These are phyloP conservation scores for Colletotrichum spaethianum DNA, from an alignment of 2,329 filamentous ascomycete species.

Conservation along the genomic window DNA sequence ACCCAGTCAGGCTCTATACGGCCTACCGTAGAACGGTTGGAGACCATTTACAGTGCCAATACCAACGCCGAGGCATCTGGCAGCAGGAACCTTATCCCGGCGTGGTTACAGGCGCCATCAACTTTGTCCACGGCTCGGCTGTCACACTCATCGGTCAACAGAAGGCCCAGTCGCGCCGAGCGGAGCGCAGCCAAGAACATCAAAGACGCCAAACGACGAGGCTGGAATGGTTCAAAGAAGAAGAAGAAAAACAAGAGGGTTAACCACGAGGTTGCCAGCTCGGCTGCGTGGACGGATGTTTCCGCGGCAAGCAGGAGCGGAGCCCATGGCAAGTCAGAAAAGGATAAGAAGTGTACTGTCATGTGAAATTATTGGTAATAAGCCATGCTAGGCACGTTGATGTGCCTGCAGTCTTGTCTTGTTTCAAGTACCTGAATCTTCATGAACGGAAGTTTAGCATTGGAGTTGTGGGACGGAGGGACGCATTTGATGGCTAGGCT, in stretches of 20 bases:
- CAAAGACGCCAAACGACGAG: slow-evolving; percentile 70
- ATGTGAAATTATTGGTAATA: slow-evolving; percentile 58
- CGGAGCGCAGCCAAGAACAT: slow-evolving; percentile 75
- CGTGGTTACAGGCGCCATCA: slow-evolving; percentile 53
- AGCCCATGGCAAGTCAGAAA: slow-evolving; percentile 52
- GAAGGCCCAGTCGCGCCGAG: slow-evolving; percentile 69
- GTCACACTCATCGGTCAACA: slow-evolving; percentile 58
- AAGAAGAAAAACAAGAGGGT: slow-evolving; percentile 55
- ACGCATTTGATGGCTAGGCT: neutral
- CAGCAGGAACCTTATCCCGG: slow-evolving; percentile 45
- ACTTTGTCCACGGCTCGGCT: slow-evolving; percentile 52
- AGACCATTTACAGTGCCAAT: slow-evolving; percentile 65
- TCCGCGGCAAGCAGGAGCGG: slow-evolving; percentile 47
- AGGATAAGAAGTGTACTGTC: slow-evolving; percentile 65
- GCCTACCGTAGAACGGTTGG: slow-evolving; percentile 67
- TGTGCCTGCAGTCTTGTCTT: neutral
- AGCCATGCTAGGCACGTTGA: neutral
- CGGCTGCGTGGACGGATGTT: slow-evolving; percentile 68
- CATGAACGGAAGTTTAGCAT: slow-evolving; percentile 18
- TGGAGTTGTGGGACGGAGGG: slow-evolving; percentile 23
- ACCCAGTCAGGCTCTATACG: slow-evolving; percentile 52
- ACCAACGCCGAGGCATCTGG: slow-evolving; percentile 26
- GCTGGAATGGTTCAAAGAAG: slow-evolving; percentile 63
- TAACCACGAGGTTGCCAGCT: slow-evolving; percentile 59
- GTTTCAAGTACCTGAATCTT: neutral